Base-by-base conservation (phyloP, 768 basidiomycete genomes). In the Trichaptum fuscoviolaceum region DNA sequence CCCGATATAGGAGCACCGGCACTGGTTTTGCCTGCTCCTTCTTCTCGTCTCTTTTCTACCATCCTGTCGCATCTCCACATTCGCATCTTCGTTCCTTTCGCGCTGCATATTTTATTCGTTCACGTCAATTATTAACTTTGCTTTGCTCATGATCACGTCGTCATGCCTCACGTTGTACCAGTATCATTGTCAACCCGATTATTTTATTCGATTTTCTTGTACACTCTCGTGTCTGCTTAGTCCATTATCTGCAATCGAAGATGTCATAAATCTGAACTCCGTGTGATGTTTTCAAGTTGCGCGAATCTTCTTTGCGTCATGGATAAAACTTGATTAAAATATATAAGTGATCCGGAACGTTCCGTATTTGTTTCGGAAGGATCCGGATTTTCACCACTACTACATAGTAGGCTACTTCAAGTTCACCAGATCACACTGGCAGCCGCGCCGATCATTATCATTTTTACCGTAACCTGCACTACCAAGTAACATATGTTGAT, bases 131-230 rank as follows among this genome's bases (percentile, higher is more conserved):
- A 52, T 52, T 52, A 52, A 52, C 42, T 52, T 52, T 52, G 42
- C 42, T 52, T 52, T 52, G 42, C 20, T 52, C 42, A 52, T 52
- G 42, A 52, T 15, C 42, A 52, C 20, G 20, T 20, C 20, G 42
- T 52, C 42, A 52, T 20, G 42, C 42, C 42, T 52, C 42, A 52
- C 42, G 42, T 52, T 52, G 42, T 52, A 52, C 42, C 42, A 52
- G 42, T 52, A 52, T 20, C 42, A 52, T 52, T 52, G 42, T 12
- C 42, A 52, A 12, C 42, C n/a, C 20, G 42, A 52, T 52, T 52
- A 52, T 52, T 52, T 52, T 52, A 52, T 52, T 52, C 42, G 42
- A 52, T 52, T 20, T n/a, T 52, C 42, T 52, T 52, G 42, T 52
- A 2, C 20, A 12, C 20, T 52, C 42, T 52, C 42, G 20, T 52